Evolutionary conservation across 345 rosid genomes (phyloP), one percentile per base, ranked within the genome.

Genomic region (Atalantia buxifolia): DNA sequence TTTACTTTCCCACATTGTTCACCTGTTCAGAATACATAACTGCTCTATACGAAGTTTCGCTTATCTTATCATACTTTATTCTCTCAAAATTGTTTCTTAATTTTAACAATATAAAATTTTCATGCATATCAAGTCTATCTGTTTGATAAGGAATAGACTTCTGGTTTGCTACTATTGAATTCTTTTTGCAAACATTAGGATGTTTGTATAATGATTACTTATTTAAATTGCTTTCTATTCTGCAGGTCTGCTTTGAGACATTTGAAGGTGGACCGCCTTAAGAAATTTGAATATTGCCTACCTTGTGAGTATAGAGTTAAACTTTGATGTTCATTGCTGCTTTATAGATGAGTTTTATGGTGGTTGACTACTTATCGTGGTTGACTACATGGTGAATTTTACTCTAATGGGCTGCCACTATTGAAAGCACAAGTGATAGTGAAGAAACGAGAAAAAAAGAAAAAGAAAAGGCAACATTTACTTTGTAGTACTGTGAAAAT

Each of bases 221-320:
- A 63, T 50, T 59, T 67, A 65, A 45, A 62, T 68, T 85, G 70
- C 73, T 19, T 76, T 76, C 50, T 75, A 31, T 73, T 83, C 31
- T 87, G 89, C 88, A 97, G 99, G 87, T 77, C 92, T 82, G 97
- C 99, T 88, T 83, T 97, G 83, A 93, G 88, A 83, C 97, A 87
- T 77, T 77, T 97, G 90, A 97, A 97, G 88, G 84, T 89, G 83
- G 99, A 94, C 9, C 94, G 87, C 3, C 62, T 96, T 77, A 96
- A 96, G 89, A 90, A 91, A 87, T 96, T 86, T 33, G 98, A 94
- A 82, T 96, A 96, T 78, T 92, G 98, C 88, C 80, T 96, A 75
- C 99, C 99, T 76, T 94, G 99, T 96, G 81, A 94, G 98, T 92
- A 78, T n/a, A 50, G 82, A 31, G 66, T 74, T 71, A 25, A 55